phyloP scores from a whole-genome alignment of 495 filamentous ascomycete genomes.

The Hyaloscypha hepaticicola region DNA sequence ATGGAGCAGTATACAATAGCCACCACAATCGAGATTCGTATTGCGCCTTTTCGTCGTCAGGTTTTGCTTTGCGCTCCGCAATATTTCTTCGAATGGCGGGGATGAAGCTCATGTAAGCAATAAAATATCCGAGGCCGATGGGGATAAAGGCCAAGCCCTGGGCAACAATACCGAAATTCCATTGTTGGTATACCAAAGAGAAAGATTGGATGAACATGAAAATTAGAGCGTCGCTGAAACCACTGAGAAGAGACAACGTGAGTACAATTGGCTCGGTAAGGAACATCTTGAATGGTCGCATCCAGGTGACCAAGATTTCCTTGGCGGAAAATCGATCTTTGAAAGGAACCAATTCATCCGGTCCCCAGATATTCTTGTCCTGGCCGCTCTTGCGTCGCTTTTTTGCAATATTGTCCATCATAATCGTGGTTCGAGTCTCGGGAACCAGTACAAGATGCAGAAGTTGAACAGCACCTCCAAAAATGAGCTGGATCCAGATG shows the following conservation, averaged over 20 bases:
- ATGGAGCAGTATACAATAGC: slow-evolving; percentile 62
- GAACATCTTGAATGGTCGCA: slow-evolving; percentile 77
- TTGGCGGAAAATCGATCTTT: slow-evolving; percentile 50
- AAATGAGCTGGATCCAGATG: slow-evolving; percentile 79
- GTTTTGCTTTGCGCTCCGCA: slow-evolving; percentile 48
- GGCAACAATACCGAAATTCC: slow-evolving; percentile 54
- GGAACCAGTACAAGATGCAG: slow-evolving; percentile 66
- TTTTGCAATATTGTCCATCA: slow-evolving; percentile 67
- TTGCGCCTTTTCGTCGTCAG: slow-evolving; percentile 58
- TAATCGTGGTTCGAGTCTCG: slow-evolving; percentile 66
- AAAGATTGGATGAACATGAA: slow-evolving; percentile 77
- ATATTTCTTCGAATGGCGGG: slow-evolving; percentile 60
- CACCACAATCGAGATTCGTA: slow-evolving; percentile 56
- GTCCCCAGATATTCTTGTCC: slow-evolving; percentile 59
- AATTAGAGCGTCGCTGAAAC: slow-evolving; percentile 78
- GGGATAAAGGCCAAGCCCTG: slow-evolving; percentile 63
- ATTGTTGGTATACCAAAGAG: slow-evolving; percentile 61
- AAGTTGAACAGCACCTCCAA: slow-evolving; percentile 64
- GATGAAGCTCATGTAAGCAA: slow-evolving; percentile 63
- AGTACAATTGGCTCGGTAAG: slow-evolving; percentile 74
- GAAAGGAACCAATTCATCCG: slow-evolving; percentile 55
- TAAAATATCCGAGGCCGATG: slow-evolving; percentile 62
- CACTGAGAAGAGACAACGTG: slow-evolving; percentile 67
- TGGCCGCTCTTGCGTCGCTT: slow-evolving; percentile 55
- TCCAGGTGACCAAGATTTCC: slow-evolving; percentile 61